Base-by-base conservation (phyloP, 371 early-diverging fungal species). In the Mucor racemosus region DNA sequence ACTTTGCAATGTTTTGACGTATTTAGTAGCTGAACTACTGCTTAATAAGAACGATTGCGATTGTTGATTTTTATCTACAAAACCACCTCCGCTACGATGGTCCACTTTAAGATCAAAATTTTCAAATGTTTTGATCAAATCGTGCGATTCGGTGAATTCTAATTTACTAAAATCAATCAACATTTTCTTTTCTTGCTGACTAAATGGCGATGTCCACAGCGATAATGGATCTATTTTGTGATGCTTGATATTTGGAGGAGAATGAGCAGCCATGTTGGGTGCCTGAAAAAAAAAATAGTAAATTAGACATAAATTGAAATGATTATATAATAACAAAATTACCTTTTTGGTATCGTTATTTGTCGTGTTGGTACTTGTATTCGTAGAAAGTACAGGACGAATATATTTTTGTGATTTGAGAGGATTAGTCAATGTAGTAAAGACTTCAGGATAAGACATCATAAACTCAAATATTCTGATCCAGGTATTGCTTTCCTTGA, bases 401-500 rank as follows among this genome's bases (percentile, higher is more conserved):
- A 17, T 35, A 46, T 65, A 65, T 53, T 65, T 58, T 44, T 64
- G 56, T 3, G 55, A 31, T 21, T 65, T 58, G 26, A 50, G 46
- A 11, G 65, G 65, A 33, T 62, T 65, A 33, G 71, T 66, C n/a
- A 70, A 40, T 15, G 62, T 58, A 4, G 71, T 58, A 53, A 71
- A 71, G 3, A 58, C 55, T 5, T 62, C 60, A 5, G 71, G 67
- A 55, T 63, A 21, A 3, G 35, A 26, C 62, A 76, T 65, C 68
- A 76, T 68, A 19, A 73, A 67, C 34, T 68, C 68, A 55, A 76
- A 76, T 9, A 74, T 54, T 14, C 65, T 62, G 11, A 66, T 67
- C 77, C 77, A 77, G 0, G 50, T 68, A 19, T 63, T 38, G 48
- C 64, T 74, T 35, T 69, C 66, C 40, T 74, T 74, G 11, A 77